Base-by-base conservation (phyloP, 2,329 filamentous ascomycete genomes). In the Sordariomycetes sp. region DNA sequence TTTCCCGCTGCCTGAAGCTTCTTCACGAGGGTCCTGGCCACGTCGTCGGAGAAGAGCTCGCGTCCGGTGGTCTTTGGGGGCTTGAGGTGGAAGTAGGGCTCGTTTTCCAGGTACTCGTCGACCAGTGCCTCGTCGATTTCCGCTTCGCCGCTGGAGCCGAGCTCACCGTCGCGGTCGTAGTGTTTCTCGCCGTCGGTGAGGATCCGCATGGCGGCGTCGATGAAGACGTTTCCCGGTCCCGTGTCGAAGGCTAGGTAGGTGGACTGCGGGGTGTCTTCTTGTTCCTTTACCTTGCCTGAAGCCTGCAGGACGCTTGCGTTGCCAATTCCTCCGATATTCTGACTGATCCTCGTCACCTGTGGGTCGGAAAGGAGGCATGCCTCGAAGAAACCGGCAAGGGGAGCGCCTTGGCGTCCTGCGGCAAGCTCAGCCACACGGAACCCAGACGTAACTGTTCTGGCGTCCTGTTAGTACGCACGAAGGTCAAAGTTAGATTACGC, bases 271-370 rank as follows among this genome's bases (percentile, higher is more conserved):
- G n/a, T n/a, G n/a, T n/a, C n/a, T n/a, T n/a, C n/a, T n/a, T n/a
- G n/a, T n/a, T n/a, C n/a, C n/a, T n/a, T n/a, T n/a, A n/a, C n/a
- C n/a, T n/a, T n/a, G n/a, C n/a, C n/a, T n/a, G n/a, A n/a, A n/a
- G n/a, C n/a, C n/a, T n/a, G n/a, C n/a, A n/a, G n/a, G n/a, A n/a
- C n/a, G n/a, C n/a, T n/a, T n/a, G n/a, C n/a, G n/a, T n/a, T n/a
- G n/a, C 73, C 78, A 46, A 85, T 82, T 37, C 81, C 80, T 55
- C 80, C 79, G 57, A 85, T 83, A 64, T 84, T 83, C 64, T 85
- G 79, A 65, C 80, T 83, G 2, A 78, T 79, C 28, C 82, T 76
- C 10, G 81, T 69, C 66, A 80, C 82, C 4, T 69, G 77, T 0
- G 80, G 76, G 62, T 84, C 79, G 61, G 79, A 77, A 20, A 85